phyloP scores from a whole-genome alignment of 768 basidiomycete genomes.

The Chiua virens region DNA sequence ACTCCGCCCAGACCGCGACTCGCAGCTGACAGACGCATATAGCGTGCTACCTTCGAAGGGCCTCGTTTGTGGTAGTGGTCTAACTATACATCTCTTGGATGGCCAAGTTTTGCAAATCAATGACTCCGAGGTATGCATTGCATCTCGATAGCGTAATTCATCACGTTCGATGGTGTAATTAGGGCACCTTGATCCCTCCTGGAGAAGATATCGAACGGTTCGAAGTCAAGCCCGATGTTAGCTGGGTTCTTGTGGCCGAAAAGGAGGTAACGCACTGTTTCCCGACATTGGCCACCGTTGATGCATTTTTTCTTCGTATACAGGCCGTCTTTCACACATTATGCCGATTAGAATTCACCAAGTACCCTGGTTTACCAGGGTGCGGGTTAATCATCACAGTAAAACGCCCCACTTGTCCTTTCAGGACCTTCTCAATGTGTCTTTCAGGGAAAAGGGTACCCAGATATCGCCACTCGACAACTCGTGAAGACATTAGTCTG shows the following conservation, averaged over 20 bases:
- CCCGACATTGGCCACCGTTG: neutral
- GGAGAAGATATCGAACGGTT: constrained; percentile 70
- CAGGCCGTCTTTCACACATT: constrained; percentile 96
- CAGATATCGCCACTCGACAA: constrained; percentile 88
- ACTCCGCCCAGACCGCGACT: neutral
- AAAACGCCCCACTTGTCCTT: neutral
- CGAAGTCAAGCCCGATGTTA: constrained; percentile 48
- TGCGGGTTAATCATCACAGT: constrained; percentile 81
- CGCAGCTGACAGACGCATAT: constrained; percentile 8
- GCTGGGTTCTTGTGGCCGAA: constrained; percentile 88
- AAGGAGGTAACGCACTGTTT: constrained; percentile 68
- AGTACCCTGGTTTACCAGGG: constrained; percentile 51
- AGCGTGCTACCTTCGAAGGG: constrained; percentile 94
- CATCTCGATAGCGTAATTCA: neutral
- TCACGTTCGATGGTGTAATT: neutral
- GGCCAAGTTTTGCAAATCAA: constrained; percentile 52
- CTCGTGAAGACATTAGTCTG: constrained; percentile 72
- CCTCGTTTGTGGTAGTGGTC: constrained; percentile 67
- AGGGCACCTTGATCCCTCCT: constrained; percentile 79
- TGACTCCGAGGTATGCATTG: constrained; percentile 54
- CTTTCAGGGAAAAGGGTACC: constrained; percentile 91
- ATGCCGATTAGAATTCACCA: constrained; percentile 54
- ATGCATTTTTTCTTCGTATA: neutral
- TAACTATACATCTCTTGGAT: constrained; percentile 55
- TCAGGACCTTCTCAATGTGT: constrained; percentile 3